Base-by-base conservation (phyloP, 805 yeast species). In the Kodamaea restingae region DNA sequence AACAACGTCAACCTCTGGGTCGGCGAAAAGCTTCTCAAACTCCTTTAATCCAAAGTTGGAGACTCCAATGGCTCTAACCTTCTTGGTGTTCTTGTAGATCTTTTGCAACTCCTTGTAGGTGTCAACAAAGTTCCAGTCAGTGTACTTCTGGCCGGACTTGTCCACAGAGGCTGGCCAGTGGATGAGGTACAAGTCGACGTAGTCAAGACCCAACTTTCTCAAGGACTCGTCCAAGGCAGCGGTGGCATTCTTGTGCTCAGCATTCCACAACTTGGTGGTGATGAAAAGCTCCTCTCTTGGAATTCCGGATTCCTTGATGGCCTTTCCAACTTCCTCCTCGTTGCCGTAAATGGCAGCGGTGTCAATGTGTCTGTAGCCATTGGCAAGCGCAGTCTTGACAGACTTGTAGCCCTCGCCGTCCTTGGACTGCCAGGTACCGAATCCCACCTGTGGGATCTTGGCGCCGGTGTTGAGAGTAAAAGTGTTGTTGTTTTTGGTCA, bases 151-250 rank as follows among this genome's bases (percentile, higher is more conserved):
- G 11, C 56, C 56, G 14, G 64, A 55, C n/a, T 69, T 60, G 38
- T 70, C 73, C 42, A 75, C 58, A 9, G 82, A 66, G 30, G 75
- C 74, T 4, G 95, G 95, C 95, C 95, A 87, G 62, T 87, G 95
- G 57, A 86, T 73, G 54, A 87, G 70, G 56, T 80, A 80, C 43
- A 87, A 65, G 56, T 87, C 95, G 38, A 87, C 82, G 52, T 87
- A 87, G 36, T 82, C 91, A 49, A 84, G 54, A 0, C 80, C 80
- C 45, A 86, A 67, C 52, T 80, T 77, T 49, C 70, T 51, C 52
- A 86, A 67, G 5, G 90, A 81, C 36, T 61, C 65, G 8, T 77
- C 71, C 29, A 85, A 60, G 8, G 83, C 84, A 15, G 55, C 63
- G 25, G 54, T 74, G 9, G 80, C 80, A 42, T 69, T 58, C 44